phyloP scores from a whole-genome alignment of 768 basidiomycete species.

The Dentipellis sp. region DNA sequence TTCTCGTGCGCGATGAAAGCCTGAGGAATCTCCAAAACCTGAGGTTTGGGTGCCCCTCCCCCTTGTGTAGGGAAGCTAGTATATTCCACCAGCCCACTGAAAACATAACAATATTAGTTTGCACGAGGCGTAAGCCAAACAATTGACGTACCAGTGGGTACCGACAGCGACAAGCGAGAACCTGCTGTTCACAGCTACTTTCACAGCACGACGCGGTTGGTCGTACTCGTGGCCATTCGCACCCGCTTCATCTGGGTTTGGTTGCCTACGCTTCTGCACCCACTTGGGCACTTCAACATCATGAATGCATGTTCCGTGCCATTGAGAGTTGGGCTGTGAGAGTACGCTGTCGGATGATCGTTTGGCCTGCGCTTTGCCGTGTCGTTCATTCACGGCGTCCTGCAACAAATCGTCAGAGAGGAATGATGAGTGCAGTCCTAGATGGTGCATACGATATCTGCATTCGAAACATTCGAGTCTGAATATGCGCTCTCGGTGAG shows the following conservation, averaged over 20 bases:
- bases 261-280: slow-evolving; percentile 65
- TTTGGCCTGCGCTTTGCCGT: slow-evolving; percentile 2
- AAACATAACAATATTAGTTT: slow-evolving; percentile 2
- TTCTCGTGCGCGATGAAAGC: slow-evolving; percentile 42
- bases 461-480: slow-evolving; percentile 11
- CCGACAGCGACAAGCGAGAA: slow-evolving; percentile 83
- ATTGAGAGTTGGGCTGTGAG: slow-evolving; percentile 20
- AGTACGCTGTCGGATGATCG: slow-evolving; percentile 4
- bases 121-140: slow-evolving; percentile 2
- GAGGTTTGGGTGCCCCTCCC: slow-evolving; percentile 47
- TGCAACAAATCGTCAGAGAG: background rate
- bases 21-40: slow-evolving; percentile 54
- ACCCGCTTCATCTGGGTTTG: slow-evolving; percentile 38
- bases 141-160: slow-evolving; percentile 43
- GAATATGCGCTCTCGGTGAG: slow-evolving; percentile 34
- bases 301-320: slow-evolving; percentile 79
- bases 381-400: background rate
- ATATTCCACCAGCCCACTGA: slow-evolving; percentile 58
- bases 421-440: background rate
- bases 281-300: slow-evolving; percentile 65
- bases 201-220: slow-evolving; percentile 58
- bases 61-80: slow-evolving; percentile 61
- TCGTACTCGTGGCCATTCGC: slow-evolving; percentile 33
- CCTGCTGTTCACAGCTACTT: slow-evolving; percentile 62
- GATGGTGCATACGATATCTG: slow-evolving; percentile 1